A percentile compares a stretch with the other conserved stretches of the same genome.
Evolutionary conservation across 768 basidiomycete genomes (phyloP).

Genomic region (Mycena pura): DNA sequence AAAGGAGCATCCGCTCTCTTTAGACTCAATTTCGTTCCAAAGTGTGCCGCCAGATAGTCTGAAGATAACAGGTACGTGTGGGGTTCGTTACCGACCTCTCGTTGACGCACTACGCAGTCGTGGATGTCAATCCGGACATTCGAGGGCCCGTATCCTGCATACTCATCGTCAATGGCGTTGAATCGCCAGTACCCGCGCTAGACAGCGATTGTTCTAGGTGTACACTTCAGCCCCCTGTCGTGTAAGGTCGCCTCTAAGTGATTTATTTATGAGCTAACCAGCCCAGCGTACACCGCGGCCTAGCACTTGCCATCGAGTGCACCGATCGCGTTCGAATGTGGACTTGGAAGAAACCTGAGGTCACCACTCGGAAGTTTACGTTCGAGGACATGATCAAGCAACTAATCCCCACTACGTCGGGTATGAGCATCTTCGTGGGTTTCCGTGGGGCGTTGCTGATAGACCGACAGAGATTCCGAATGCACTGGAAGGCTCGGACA

Average conservation of each 20-base stretch:
- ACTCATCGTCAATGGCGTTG: neutral
- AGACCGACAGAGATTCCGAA: no score
- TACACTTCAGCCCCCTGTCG: neutral
- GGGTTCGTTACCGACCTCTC: neutral
- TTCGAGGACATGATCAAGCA: constrained; percentile 5
- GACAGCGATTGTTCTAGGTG: neutral
- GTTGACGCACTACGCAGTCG: neutral
- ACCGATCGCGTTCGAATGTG: neutral
- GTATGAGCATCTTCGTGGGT: neutral
- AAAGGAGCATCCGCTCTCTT: neutral
- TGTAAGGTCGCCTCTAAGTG: neutral
- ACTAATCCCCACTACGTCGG: neutral
- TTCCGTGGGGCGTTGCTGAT: neutral
- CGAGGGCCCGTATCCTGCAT: constrained; percentile 5
- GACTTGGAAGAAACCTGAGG: neutral
- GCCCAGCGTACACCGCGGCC: neutral
- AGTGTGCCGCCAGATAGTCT: constrained; percentile 5
- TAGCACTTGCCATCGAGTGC: neutral
- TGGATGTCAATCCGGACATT: neutral
- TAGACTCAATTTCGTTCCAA: neutral
- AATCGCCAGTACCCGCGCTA: neutral
- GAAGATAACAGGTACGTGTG: constrained; percentile 4
- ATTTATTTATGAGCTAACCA: neutral
- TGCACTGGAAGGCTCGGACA: neutral
- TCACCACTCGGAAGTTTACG: neutral